phyloP scores from a whole-genome alignment of 176 grass and related monocot genomes.

The Paspalum notatum region DNA sequence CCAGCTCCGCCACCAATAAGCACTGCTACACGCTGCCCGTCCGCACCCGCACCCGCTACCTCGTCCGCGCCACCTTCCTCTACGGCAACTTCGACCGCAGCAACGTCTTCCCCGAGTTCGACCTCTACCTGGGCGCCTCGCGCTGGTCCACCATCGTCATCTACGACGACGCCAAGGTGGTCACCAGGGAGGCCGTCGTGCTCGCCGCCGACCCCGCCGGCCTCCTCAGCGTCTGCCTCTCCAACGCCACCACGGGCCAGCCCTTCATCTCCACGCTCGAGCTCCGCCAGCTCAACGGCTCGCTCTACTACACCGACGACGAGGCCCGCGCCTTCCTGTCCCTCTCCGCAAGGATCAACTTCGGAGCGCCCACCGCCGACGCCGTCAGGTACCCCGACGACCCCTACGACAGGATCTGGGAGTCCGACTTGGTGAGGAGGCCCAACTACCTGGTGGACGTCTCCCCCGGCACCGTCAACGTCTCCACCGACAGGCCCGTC shows the following conservation, averaged over 20 bases:
- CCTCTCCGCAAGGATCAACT: conserved; percentile 76
- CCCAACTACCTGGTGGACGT: conserved; percentile 90
- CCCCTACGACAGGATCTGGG: conserved; percentile 90
- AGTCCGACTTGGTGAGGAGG: conserved; percentile 75
- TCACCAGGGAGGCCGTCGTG: conserved; percentile 57
- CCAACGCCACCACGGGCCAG: conserved; percentile 61
- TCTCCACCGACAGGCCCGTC: conserved; percentile 68
- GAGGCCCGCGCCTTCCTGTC: conserved; percentile 66
- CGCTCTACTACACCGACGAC: conserved; percentile 69
- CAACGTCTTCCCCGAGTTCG: conserved; percentile 83
- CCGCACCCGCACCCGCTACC: conserved; percentile 56
- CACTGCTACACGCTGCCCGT: conserved; percentile 73
- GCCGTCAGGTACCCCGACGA: conserved; percentile 85
- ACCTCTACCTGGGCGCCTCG: conserved; percentile 66
- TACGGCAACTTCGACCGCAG: conserved; percentile 79
- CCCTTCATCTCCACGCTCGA: conserved; percentile 84
- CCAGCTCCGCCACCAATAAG: conserved; percentile 14
- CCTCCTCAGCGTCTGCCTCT: conserved; percentile 63
- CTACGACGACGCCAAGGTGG: conserved; percentile 54
- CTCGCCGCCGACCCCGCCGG: conserved; percentile 37
- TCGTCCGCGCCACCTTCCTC: conserved; percentile 66
- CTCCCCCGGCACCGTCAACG: conserved; percentile 67
- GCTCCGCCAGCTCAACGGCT: conserved; percentile 71
- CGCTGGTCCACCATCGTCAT: conserved; percentile 77
- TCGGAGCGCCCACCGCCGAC: conserved; percentile 61